These are phyloP conservation scores for Hypsizygus ulmarius DNA, from an alignment of 1,284 basidiomycete species.

Conservation along the genomic window DNA sequence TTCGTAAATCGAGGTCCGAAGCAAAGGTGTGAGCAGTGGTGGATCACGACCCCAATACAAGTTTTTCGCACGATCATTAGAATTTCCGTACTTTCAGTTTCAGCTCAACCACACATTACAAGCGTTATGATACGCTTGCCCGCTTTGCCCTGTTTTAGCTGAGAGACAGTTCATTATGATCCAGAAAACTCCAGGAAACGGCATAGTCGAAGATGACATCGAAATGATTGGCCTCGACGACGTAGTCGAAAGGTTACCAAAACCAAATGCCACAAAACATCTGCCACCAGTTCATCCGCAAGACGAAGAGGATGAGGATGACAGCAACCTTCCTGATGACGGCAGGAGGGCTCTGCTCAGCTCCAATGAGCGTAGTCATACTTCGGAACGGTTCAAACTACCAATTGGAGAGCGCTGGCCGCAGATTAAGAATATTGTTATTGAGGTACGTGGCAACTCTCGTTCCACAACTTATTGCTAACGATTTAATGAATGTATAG, in stretches of 20 bases:
- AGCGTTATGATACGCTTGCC: neutral
- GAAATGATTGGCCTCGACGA: conserved; percentile 29
- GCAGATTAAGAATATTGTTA: conserved; percentile 56
- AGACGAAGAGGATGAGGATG: conserved; percentile 29
- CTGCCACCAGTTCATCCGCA: conserved; percentile 8
- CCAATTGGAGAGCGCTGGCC: conserved; percentile 39
- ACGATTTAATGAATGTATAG: conserved; percentile 37
- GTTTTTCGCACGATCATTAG: conserved; percentile 17
- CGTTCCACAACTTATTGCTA: conserved; percentile 6
- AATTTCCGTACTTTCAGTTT: conserved; percentile 3
- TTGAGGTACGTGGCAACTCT: conserved; percentile 49
- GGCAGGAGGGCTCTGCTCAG: conserved; percentile 35
- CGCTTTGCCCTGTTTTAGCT: neutral
- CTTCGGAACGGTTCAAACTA: conserved; percentile 14
- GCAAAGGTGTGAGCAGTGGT: conserved; percentile 35
- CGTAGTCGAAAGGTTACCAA: conserved; percentile 7
- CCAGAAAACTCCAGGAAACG: conserved; percentile 10
- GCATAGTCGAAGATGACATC: conserved; percentile 26
- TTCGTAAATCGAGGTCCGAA: conserved; percentile 31
- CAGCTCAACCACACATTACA: too few relatives aligned
- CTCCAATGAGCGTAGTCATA: conserved; percentile 19
- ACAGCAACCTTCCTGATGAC: conserved; percentile 30
- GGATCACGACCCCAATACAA: conserved; percentile 25
- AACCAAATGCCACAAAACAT: neutral
- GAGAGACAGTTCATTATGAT: conserved; percentile 10